These are phyloP conservation scores for Fusarium guadeloupense DNA, from an alignment of 2,329 filamentous ascomycete genomes.

Conservation along the genomic window DNA sequence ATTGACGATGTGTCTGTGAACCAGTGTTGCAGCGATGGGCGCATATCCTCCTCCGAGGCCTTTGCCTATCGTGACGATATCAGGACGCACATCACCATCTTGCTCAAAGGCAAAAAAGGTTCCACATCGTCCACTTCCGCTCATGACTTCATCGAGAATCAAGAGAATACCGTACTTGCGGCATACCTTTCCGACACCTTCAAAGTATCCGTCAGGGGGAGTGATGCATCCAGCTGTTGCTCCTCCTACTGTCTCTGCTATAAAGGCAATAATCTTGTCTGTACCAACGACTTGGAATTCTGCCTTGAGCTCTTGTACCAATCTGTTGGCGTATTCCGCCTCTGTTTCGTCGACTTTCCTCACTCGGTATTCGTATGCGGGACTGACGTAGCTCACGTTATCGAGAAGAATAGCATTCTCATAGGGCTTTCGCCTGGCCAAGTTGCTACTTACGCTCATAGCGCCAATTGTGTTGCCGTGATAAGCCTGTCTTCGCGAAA, in stretches of 20 bases:
- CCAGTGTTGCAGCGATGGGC: conserved; percentile 68
- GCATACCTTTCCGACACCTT: conserved; percentile 73
- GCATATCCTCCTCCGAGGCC: conserved; percentile 71
- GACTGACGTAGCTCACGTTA: conserved; percentile 69
- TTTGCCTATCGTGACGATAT: conserved; percentile 74
- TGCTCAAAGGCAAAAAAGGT: conserved; percentile 70
- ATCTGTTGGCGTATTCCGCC: conserved; percentile 65
- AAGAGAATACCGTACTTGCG: conserved; percentile 76
- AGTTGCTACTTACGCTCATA: conserved; percentile 71
- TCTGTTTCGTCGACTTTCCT: conserved; percentile 62
- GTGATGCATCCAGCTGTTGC: conserved; percentile 74
- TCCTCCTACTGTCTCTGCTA: conserved; percentile 78
- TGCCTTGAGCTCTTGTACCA: conserved; percentile 71
- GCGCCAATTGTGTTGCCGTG: conserved; percentile 68
- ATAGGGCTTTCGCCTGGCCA: conserved; percentile 67
- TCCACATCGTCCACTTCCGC: conserved; percentile 68
- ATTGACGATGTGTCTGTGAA: conserved; percentile 61
- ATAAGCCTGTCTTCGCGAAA: conserved; percentile 55
- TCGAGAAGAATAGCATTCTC: conserved; percentile 48
- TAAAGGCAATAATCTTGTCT: conserved; percentile 74
- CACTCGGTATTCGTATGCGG: conserved; percentile 73
- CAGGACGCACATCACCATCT: conserved; percentile 63
- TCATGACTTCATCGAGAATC: conserved; percentile 84
- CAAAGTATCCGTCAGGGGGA: conserved; percentile 73
- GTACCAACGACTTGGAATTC: conserved; percentile 73